Percentiles rank a stretch among this genome's conserved stretches.
Conservation (phyloP, 2,329 filamentous ascomycete species). For the Bretziella fagacearum region DNA sequence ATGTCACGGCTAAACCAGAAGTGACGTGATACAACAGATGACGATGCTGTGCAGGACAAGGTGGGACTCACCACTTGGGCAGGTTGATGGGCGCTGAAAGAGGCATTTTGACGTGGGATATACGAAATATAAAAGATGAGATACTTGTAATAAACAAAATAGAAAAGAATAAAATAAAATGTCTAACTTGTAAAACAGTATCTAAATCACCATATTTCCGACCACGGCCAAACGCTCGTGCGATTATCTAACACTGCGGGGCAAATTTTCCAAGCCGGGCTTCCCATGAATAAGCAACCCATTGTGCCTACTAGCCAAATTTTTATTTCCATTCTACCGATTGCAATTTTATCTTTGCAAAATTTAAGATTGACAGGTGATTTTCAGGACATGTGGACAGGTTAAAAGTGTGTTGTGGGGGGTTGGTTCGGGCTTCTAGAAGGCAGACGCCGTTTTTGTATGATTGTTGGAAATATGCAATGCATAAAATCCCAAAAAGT, state of each 20-base stretch:
- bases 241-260: background rate
- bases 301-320: background rate
- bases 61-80: conserved; percentile 25
- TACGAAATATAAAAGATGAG: background rate
- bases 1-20: background rate
- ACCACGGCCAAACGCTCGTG: background rate
- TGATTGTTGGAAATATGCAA: too few species aligned
- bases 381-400: too few species aligned
- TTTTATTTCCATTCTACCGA: background rate
- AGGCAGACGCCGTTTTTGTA: too few species aligned
- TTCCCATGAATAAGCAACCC: background rate
- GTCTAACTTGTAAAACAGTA: background rate
- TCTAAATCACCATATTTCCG: too few species aligned
- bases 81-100: conserved; percentile 25
- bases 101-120: conserved; percentile 9
- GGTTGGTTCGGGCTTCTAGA: too few species aligned
- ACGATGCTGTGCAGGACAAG: background rate
- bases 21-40: background rate
- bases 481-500: too few species aligned
- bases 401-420: too few species aligned
- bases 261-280: background rate
- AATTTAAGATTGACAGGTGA: too few species aligned
- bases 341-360: too few species aligned
- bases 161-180: background rate
- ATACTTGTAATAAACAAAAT: background rate